phyloP scores from a whole-genome alignment of 345 rosid species.

The Aquilaria sinensis region DNA sequence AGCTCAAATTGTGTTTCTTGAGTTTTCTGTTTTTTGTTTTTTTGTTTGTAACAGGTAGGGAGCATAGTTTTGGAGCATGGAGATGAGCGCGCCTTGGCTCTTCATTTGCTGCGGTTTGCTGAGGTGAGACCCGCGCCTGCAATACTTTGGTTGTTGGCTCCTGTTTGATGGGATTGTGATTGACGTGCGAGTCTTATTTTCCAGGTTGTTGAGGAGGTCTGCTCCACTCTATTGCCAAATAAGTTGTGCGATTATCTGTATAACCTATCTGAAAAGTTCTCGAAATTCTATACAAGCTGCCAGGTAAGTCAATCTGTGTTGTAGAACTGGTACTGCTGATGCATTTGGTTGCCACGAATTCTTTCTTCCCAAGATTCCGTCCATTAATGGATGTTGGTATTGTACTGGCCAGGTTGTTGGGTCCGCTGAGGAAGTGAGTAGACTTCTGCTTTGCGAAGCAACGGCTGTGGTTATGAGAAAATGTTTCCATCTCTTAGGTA shows the following conservation, averaged over 20 bases:
- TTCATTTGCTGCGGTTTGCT: slow-evolving; percentile 80
- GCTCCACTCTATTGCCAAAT: slow-evolving; percentile 62
- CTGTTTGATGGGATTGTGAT: background rate
- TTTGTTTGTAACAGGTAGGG: slow-evolving; percentile 36
- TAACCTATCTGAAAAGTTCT: slow-evolving; percentile 62
- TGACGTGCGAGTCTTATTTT: slow-evolving; percentile 8
- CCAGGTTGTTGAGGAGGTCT: slow-evolving; percentile 89
- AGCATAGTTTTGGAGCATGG: slow-evolving; percentile 44
- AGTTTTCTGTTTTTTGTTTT: slow-evolving; percentile 9
- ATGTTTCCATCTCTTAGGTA: slow-evolving; percentile 85
- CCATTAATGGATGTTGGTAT: background rate
- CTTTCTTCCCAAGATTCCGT: too few relatives aligned
- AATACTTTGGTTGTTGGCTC: too few relatives aligned
- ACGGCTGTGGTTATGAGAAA: slow-evolving; percentile 85
- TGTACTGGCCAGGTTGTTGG: slow-evolving; percentile 61
- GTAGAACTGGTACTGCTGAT: too few relatives aligned
- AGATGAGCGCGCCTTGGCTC: slow-evolving; percentile 73
- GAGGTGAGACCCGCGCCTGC: slow-evolving; percentile 37
- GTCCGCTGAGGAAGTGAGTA: slow-evolving; percentile 69
- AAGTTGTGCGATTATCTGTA: slow-evolving; percentile 81
- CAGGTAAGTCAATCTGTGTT: slow-evolving; percentile 30
- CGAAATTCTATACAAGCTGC: slow-evolving; percentile 66
- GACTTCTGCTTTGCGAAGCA: slow-evolving; percentile 84
- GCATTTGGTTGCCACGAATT: too few relatives aligned
- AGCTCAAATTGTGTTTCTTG: background rate